Conservation (phyloP, 768 basidiomycete species). For the Candolleomyces aberdarensis region DNA sequence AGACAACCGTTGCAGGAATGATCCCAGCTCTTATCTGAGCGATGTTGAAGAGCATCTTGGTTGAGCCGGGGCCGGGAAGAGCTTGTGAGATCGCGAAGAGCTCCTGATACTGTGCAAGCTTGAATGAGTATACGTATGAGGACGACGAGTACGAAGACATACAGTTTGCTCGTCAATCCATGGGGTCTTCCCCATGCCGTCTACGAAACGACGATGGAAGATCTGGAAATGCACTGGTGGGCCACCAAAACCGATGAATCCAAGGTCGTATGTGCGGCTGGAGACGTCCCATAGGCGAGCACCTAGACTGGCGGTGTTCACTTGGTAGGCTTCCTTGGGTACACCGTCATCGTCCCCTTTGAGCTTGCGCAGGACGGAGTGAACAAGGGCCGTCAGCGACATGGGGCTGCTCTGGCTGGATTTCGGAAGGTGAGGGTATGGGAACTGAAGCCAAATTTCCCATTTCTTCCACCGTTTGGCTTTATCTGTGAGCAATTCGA, state of each 20-base stretch:
- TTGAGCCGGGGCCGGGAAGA: constrained; percentile 48
- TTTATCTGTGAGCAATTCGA: too few species aligned
- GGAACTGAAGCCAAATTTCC: too few species aligned
- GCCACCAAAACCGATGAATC: constrained; percentile 47
- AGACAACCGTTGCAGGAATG: constrained; percentile 38
- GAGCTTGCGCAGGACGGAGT: background rate
- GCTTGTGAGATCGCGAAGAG: constrained; percentile 46
- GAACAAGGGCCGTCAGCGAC: constrained; percentile 10
- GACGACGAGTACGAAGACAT: background rate
- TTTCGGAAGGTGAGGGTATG: too few species aligned
- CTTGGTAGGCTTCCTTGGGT: constrained; percentile 7
- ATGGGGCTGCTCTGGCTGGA: background rate
- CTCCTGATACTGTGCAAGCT: constrained; percentile 33
- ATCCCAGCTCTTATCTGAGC: constrained; percentile 39
- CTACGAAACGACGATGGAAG: constrained; percentile 36
- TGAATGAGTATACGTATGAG: background rate
- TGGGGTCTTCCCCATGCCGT: constrained; percentile 28
- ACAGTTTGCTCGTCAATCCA: constrained; percentile 44
- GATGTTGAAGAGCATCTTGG: constrained; percentile 48
- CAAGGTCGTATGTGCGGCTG: constrained; percentile 34
- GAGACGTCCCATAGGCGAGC: constrained; percentile 29
- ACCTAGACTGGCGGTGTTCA: constrained; percentile 14
- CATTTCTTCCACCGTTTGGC: too few species aligned
- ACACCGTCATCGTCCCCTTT: background rate
- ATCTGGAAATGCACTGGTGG: constrained; percentile 49